Evolutionary conservation across 352 stramenopile species (phyloP).

Genomic region (Phytophthora chlamydospora): DNA sequence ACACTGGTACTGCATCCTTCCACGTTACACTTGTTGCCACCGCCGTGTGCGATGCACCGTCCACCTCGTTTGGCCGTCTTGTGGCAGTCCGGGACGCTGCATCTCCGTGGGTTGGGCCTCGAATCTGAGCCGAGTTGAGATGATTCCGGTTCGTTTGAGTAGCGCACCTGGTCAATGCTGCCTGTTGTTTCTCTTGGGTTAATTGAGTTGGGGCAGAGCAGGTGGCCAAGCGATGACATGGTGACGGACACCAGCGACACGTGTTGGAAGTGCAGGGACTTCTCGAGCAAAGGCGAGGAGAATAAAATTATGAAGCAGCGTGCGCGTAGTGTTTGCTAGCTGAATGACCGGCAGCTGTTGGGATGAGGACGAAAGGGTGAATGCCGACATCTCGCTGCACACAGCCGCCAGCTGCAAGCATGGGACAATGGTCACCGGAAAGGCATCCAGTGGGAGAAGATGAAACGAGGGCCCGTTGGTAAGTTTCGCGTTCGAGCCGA

Average conservation of each 20-base stretch:
- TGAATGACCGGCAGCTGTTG: neutral
- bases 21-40: conserved; percentile 58
- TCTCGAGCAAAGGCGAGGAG: neutral
- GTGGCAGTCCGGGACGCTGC: conserved; percentile 53
- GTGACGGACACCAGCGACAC: neutral
- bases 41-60: conserved; percentile 60
- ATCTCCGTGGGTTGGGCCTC: conserved; percentile 29
- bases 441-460: conserved; percentile 15
- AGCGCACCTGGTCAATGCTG: neutral
- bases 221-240: conserved; percentile 29
- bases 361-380: conserved; percentile 17
- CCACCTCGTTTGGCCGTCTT: conserved; percentile 61
- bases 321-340: conserved; percentile 3
- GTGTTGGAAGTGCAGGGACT: neutral
- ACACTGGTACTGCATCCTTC: conserved; percentile 59
- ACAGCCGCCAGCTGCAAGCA: neutral
- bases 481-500: conserved; percentile 18
- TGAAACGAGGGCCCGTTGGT: conserved; percentile 38
- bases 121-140: neutral
- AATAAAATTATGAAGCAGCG: conserved; percentile 3
- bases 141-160: neutral
- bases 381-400: conserved; percentile 5
- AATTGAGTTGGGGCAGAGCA: conserved; percentile 13
- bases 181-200: neutral
- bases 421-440: conserved; percentile 24